These are phyloP conservation scores for Gossypium turneri DNA, from an alignment of 345 rosid genomes.

Conservation along the genomic window DNA sequence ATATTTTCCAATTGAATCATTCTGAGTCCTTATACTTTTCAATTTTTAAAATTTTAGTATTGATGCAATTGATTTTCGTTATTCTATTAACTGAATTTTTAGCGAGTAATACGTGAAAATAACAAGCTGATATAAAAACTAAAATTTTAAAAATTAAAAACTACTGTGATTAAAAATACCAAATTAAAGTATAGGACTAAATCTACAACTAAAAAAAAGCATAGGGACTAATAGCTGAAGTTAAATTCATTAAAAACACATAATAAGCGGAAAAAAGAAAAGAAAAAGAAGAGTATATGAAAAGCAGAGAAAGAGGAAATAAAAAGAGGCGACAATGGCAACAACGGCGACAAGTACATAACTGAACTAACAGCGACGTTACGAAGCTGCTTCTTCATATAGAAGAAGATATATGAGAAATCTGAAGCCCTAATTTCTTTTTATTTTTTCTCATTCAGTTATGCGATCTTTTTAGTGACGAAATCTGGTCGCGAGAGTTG, in stretches of 20 bases:
- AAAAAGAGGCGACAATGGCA: neutral
- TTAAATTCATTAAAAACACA: neutral
- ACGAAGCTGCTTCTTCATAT: neutral
- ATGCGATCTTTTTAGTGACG: neutral
- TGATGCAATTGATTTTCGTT: too few species aligned
- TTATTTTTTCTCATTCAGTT: neutral
- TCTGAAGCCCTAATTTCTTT: neutral
- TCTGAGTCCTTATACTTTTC: too few species aligned
- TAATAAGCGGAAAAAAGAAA: neutral
- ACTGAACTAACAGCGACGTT: constrained; percentile 12
- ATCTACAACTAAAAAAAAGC: too few species aligned
- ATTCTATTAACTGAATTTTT: too few species aligned
- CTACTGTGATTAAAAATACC: too few species aligned
- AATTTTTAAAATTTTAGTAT: too few species aligned
- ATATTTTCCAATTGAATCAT: too few species aligned
- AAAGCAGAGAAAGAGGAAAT: neutral
- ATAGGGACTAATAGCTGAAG: neutral
- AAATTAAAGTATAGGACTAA: too few species aligned
- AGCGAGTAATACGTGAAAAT: too few species aligned
- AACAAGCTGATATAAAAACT: too few species aligned
- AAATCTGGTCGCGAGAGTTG: neutral
- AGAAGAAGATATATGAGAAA: neutral
- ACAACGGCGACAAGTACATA: constrained; percentile 3
- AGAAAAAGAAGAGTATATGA: neutral
- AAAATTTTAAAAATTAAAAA: too few species aligned